Percentiles rank a stretch among this genome's conserved stretches.
Evolutionary conservation across 202 grass and related monocot species (phyloP).

Genomic region (Panicum hallii): DNA sequence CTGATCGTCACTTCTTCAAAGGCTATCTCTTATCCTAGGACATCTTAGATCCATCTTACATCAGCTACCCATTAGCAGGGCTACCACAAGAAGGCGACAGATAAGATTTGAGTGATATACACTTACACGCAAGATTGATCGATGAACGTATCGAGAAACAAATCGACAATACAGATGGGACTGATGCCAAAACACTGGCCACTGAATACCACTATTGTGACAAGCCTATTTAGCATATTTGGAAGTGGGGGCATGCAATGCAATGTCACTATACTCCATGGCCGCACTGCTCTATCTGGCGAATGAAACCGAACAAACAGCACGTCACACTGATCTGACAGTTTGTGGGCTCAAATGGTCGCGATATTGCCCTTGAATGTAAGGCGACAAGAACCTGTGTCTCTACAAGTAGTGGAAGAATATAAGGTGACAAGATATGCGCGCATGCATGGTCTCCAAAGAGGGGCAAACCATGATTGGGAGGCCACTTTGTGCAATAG

Average conservation of each 20-base stretch:
- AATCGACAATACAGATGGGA: conserved; percentile 21
- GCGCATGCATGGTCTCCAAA: conserved; percentile 48
- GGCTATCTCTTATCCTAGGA: conserved; percentile 21
- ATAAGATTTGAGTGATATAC: conserved; percentile 11
- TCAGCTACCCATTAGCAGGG: conserved; percentile 18
- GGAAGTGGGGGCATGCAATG: conserved; percentile 31
- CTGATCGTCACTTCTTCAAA: conserved; percentile 18
- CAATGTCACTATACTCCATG: conserved; percentile 32
- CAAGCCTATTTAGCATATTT: conserved; percentile 16
- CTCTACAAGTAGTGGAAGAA: conserved; percentile 48
- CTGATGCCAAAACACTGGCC: conserved; percentile 22
- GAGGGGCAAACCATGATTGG: conserved; percentile 39
- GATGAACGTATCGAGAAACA: conserved; percentile 13
- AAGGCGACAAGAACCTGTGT: conserved; percentile 4
- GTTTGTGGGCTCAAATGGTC: background rate
- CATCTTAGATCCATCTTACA: conserved; percentile 22
- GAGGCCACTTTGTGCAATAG: conserved; percentile 6
- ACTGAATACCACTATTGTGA: conserved; percentile 23
- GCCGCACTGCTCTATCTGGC: background rate
- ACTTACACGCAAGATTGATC: background rate
- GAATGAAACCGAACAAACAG: background rate
- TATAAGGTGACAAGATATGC: conserved; percentile 35
- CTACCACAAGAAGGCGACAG: conserved; percentile 27
- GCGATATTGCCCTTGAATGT: background rate
- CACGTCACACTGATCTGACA: conserved; percentile 9